phyloP scores from a whole-genome alignment of 306 rosid species.

The Prunus padus region DNA sequence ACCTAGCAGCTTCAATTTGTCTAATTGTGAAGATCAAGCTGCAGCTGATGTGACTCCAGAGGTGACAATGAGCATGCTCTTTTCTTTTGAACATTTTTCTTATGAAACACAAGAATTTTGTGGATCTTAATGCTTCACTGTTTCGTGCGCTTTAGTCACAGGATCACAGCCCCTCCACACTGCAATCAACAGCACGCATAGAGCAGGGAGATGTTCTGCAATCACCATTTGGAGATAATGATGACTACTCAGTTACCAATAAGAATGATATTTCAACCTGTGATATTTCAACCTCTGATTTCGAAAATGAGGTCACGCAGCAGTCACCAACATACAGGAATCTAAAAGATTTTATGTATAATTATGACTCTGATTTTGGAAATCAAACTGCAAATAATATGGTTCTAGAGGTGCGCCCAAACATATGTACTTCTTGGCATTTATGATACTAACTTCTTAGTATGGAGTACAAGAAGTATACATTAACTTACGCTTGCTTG shows the following conservation, averaged over 20 bases:
- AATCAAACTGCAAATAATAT: background rate
- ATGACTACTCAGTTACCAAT: background rate
- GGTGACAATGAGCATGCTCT: slow-evolving; percentile 33
- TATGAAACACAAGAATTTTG: background rate
- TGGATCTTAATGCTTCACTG: background rate
- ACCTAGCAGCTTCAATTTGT: slow-evolving; percentile 13
- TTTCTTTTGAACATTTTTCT: background rate
- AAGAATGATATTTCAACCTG: slow-evolving; percentile 6
- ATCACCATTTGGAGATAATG: background rate
- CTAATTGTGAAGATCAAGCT: slow-evolving; percentile 14
- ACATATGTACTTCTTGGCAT: background rate
- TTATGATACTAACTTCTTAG: background rate
- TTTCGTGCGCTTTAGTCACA: background rate
- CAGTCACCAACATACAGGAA: background rate
- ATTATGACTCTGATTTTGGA: background rate
- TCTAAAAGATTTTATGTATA: background rate
- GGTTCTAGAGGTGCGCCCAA: background rate
- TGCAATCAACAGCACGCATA: background rate
- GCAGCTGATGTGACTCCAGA: slow-evolving; percentile 1
- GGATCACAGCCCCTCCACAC: background rate
- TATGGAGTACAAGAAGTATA: slow-evolving; percentile 3
- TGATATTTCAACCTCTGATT: slow-evolving; percentile 13
- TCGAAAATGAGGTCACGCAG: background rate
- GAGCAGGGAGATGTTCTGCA: slow-evolving; percentile 19
- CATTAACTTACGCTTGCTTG: slow-evolving; percentile 2